A percentile compares a stretch with the other conserved stretches of the same genome.
Evolutionary conservation across 352 stramenopile genomes (phyloP).

Genomic region (Plasmopara muralis): DNA sequence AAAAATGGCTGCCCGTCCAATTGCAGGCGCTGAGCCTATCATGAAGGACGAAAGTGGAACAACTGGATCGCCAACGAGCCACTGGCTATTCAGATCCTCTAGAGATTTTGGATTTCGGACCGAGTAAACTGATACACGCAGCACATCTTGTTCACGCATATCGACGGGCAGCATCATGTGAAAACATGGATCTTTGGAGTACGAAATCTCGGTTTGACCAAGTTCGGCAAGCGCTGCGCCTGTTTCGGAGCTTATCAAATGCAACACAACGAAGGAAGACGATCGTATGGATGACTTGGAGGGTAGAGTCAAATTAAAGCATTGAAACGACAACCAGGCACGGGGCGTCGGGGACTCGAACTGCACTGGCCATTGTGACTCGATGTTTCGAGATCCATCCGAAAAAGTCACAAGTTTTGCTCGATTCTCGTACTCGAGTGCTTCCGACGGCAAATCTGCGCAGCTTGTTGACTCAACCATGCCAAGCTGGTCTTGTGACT

Average conservation of each 20-base stretch:
- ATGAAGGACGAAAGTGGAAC: slow-evolving; percentile 52
- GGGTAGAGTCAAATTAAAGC: slow-evolving; percentile 71
- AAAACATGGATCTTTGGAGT: slow-evolving; percentile 65
- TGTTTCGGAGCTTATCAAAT: slow-evolving; percentile 44
- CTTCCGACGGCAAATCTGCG: slow-evolving; percentile 1
- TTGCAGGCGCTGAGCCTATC: slow-evolving; percentile 13
- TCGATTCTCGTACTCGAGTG: slow-evolving; percentile 14
- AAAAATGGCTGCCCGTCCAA: slow-evolving; percentile 42
- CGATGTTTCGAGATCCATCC: slow-evolving; percentile 8
- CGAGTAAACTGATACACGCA: slow-evolving; percentile 66
- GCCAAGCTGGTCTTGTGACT: slow-evolving; percentile 1
- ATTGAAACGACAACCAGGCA: slow-evolving; percentile 82
- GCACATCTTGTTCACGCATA: slow-evolving; percentile 38
- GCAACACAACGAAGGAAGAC: slow-evolving; percentile 63
- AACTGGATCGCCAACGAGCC: slow-evolving; percentile 60
- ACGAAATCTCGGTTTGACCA: slow-evolving; percentile 68
- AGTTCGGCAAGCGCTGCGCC: slow-evolving; percentile 43
- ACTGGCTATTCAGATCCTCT: slow-evolving; percentile 61
- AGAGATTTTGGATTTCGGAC: slow-evolving; percentile 51
- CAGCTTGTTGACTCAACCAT: slow-evolving; percentile 6
- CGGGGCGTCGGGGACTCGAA: slow-evolving; percentile 11
- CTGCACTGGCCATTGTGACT: slow-evolving; percentile 12
- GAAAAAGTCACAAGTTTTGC: slow-evolving; percentile 7
- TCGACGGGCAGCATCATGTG: slow-evolving; percentile 71
- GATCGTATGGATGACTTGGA: slow-evolving; percentile 35